Conservation (phyloP, 176 grass and related monocot genomes). For the Carex parvula region DNA sequence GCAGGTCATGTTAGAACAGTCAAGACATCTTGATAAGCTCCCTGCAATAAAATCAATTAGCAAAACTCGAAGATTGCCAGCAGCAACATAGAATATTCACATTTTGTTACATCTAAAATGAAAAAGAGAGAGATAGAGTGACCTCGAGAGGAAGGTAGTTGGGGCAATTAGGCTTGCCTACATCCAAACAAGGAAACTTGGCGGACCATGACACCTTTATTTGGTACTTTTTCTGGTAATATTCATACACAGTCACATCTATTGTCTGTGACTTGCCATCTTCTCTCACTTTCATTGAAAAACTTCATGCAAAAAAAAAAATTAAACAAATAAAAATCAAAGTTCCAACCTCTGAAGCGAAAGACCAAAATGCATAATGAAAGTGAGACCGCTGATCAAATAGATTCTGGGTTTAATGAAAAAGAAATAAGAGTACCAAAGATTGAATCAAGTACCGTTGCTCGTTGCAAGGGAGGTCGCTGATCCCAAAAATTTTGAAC, state of each 20-base stretch:
- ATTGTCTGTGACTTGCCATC: conserved; percentile 44
- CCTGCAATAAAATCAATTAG: not conserved
- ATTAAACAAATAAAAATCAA: not conserved
- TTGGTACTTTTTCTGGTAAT: conserved; percentile 43
- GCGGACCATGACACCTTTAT: conserved; percentile 54
- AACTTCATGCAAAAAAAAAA: conserved; percentile 34
- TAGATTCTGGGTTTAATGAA: not conserved
- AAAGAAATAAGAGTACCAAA: not conserved
- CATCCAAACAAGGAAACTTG: conserved; percentile 71
- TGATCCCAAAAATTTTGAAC: conserved; percentile 81
- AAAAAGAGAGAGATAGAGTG: conserved; percentile 2
- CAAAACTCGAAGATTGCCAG: not conserved
- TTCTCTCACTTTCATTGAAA: conserved; percentile 57
- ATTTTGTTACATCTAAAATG: not conserved
- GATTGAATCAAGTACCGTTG: conserved; percentile 49
- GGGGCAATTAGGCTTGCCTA: conserved; percentile 66
- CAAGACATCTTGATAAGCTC: not conserved
- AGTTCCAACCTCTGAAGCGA: not conserved
- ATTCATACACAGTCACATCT: conserved; percentile 74
- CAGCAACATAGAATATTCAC: not conserved
- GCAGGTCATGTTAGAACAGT: not conserved
- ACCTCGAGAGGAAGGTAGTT: conserved; percentile 81
- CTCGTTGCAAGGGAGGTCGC: conserved; percentile 58
- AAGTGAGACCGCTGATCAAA: not conserved
- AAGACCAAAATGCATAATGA: not conserved